Percentiles rank a stretch among this genome's conserved stretches.
These are phyloP conservation scores for Arthrinium phaeospermum DNA, from an alignment of 2,329 filamentous ascomycete species.

Conservation along the genomic window DNA sequence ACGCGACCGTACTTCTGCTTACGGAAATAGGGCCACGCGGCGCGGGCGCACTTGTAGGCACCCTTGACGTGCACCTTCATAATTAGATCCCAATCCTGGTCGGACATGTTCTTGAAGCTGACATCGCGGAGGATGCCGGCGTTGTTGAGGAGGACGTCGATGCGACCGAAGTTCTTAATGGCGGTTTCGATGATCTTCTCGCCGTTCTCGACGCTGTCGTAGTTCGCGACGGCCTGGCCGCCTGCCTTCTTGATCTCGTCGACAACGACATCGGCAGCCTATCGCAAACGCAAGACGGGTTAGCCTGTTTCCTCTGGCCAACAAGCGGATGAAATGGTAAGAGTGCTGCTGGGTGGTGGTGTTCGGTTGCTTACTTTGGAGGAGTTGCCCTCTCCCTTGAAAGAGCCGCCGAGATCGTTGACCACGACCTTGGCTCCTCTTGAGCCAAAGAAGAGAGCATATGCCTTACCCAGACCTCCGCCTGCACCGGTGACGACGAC, in stretches of 20 bases:
- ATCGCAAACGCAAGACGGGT: slow-evolving; percentile 27
- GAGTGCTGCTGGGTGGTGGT: neutral
- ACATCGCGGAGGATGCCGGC: slow-evolving; percentile 93
- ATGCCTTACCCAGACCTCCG: slow-evolving; percentile 81
- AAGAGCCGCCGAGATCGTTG: slow-evolving; percentile 92
- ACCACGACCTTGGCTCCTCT: slow-evolving; percentile 94
- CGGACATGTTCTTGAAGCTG: slow-evolving; percentile 99
- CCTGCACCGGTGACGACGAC: slow-evolving; percentile 88
- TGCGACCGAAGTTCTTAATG: slow-evolving; percentile 79
- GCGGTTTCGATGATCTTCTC: slow-evolving; percentile 93
- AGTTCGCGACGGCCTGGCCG: slow-evolving; percentile 97
- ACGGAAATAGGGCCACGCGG: slow-evolving; percentile 96
- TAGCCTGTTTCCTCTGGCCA: slow-evolving; percentile 26
- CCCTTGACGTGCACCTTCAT: slow-evolving; percentile 92
- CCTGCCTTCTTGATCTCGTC: slow-evolving; percentile 84
- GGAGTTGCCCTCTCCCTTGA: slow-evolving; percentile 89
- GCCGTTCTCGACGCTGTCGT: slow-evolving; percentile 91
- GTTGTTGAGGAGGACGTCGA: slow-evolving; percentile 97
- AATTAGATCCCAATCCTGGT: slow-evolving; percentile 95
- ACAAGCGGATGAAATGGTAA: neutral
- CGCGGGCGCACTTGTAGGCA: slow-evolving; percentile 92
- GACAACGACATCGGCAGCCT: slow-evolving; percentile 85
- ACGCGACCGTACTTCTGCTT: slow-evolving; percentile 98
- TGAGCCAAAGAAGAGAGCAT: slow-evolving; percentile 87
- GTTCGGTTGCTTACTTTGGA: slow-evolving; percentile 69